Base-by-base conservation (phyloP, 2,329 filamentous ascomycete species). In the Hymenoscyphus occultus region DNA sequence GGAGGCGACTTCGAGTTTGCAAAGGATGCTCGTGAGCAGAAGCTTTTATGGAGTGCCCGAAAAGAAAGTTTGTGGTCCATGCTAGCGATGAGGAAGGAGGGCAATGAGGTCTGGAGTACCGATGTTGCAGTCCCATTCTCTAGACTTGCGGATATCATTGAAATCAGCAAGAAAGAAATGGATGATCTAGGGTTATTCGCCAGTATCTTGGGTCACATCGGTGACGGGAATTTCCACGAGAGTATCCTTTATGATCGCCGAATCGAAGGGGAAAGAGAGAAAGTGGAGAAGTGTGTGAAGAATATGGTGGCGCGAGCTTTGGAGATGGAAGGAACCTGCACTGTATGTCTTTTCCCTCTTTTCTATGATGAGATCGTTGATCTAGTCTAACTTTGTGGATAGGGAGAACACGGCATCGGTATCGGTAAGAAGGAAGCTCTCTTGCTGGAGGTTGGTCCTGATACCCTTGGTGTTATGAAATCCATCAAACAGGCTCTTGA, bases 241-340 rank as follows among this genome's bases (percentile, higher is more conserved):
- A 91, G 90, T 74, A 95, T 97, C 78, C 89, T 97, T 79, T 97
- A 96, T 76, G 86, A 95, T 77, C 84, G 85, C 32, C 83, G 81
- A 31, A 82, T 93, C 63, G 83, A 85, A 2, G 86, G 82, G 32
- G 90, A 97, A 77, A 84, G 84, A 64, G 88, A 84, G 54, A 90
- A 90, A 70, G 92, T 95, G 1, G 91, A 95, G 75, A 84, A 82
- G 63, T 92, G 91, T 69, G 92, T 97, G 58, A 88, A 93, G 74
- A 89, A 92, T 71, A 97, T 97, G 93, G 92, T 97, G 22, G 85
- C 90, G 70, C 86, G 92, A n/a, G 93, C 93, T 1, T 78, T 97
- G 31, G 91, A 94, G 69, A 97, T 97, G 93, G 93, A 97, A 66
- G 92, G 93, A 1, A 96, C 93, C 5, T 95, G 91, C 76, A 96